These are phyloP conservation scores for Arthrobotrys iridis DNA, from an alignment of 2,329 filamentous ascomycete species.

Conservation along the genomic window DNA sequence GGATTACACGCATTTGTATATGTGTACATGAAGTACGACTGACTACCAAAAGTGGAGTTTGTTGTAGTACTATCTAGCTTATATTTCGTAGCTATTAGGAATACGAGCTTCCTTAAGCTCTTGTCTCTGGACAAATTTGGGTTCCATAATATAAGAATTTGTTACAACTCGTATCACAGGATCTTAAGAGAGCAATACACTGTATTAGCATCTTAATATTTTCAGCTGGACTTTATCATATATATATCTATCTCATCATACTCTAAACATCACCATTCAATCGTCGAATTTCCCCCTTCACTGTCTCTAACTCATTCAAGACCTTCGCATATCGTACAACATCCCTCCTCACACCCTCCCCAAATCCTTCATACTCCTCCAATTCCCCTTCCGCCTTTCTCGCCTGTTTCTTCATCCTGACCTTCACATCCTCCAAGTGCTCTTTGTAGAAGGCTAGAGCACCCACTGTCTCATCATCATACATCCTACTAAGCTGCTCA, in stretches of 20 bases:
- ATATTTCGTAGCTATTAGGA: slow-evolving; percentile 6
- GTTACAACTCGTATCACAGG: neutral
- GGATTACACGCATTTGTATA: neutral
- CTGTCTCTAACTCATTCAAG: slow-evolving; percentile 29
- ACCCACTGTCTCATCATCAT: slow-evolving; percentile 55
- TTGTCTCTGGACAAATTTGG: neutral
- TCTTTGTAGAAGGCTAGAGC: slow-evolving; percentile 57
- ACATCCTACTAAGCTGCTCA: slow-evolving; percentile 56
- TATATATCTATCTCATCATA: too few relatives aligned
- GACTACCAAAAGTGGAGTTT: slow-evolving; percentile 17
- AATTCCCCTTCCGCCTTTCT: slow-evolving; percentile 57
- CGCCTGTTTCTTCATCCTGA: slow-evolving; percentile 54
- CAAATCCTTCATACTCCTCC: slow-evolving; percentile 52
- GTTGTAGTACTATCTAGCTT: slow-evolving; percentile 2
- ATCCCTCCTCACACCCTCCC: slow-evolving; percentile 34
- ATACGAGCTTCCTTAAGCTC: slow-evolving; percentile 10
- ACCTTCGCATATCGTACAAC: slow-evolving; percentile 38
- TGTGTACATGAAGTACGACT: neutral
- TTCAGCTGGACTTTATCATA: too few relatives aligned
- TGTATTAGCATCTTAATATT: too few relatives aligned
- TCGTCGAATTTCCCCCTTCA: slow-evolving; percentile 20
- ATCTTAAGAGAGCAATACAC: too few relatives aligned
- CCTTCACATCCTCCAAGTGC: slow-evolving; percentile 57
- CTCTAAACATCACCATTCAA: slow-evolving; percentile 15
- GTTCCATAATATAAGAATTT: neutral